Evolutionary conservation across 2,329 filamentous ascomycete species (phyloP), one percentile per base, ranked within the genome.

Genomic region (Xylaria sp.): DNA sequence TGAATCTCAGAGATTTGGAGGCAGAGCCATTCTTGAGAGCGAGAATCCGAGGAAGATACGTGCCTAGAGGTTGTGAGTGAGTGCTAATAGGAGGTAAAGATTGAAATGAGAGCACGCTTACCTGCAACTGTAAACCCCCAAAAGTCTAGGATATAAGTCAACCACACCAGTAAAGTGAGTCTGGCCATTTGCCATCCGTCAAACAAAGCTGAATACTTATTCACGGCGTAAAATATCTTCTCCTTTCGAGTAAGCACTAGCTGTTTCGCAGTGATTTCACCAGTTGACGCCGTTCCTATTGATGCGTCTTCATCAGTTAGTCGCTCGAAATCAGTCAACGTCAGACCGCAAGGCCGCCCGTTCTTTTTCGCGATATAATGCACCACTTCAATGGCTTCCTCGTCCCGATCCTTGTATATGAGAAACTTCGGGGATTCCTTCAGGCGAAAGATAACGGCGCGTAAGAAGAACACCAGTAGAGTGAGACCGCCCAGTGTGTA

Each of bases 361-460:
- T 80, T 80, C 64, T 83, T 83, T 28, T 80, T 73, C 2, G 84
- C 84, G 50, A 86, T 82, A 52, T 83, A 80, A 59, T 85, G 83
- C 2, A 88, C 80, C 0, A 84, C 79, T 9, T 82, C 79, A 7
- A 85, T 82, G 1, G 85, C 85, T 57, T 87, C 80, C 20, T 80
- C 80, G 34, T 86, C 83, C 0, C 80, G 76, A 3, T 84, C 82
- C 18, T 80, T 78, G 54, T 79, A 81, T 44, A 86, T 75, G 12
- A 85, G 80, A 61, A 80, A 86, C 57, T 84, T 83, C 23, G 84
- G 85, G 0, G 83, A 83, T 74, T 85, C 84, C 41, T 78, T 81
- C 51, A 86, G 82, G n/a, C 78, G 79, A 65, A 87, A 85, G n/a
- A 84, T 67, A 51, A 84, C 77, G 50, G 84, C 82, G 1, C 85